Evolutionary conservation across 2,329 filamentous ascomycete genomes (phyloP), one percentile per base, ranked within the genome.

Genomic region (Aspergillus novofumigatus): DNA sequence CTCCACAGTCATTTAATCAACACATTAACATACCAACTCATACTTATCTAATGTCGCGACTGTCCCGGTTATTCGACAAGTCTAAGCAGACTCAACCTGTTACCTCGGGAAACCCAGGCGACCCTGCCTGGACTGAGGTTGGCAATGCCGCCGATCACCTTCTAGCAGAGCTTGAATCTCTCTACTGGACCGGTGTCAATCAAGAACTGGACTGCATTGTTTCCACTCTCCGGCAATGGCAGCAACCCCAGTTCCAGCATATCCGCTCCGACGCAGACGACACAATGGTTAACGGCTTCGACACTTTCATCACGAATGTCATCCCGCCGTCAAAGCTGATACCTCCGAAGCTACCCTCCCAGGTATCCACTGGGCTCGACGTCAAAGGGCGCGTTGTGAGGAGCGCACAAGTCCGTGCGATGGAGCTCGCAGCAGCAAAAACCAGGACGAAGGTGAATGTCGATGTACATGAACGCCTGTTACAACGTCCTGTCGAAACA

Each of bases 291-390:
- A 65, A 76, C 57, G 75, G 74, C 10, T 77, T 70, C 50, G 73
- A 77, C 53, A 75, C 74, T 0, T 77, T 77, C 49, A 49, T 77
- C 11, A 68, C 74, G 48, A 68, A 75, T 23, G 70, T 77, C 44
- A 70, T 61, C 53, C 59, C 72, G 9, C 63, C 61, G 11, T 64
- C 68, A 2, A 59, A 67, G 3, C 59, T 63, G 17, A 70, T 72
- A 52, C 62, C 67, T 2, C 52, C 62, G 5, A 61, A 63, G 11
- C 63, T 67, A 28, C 60, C 61, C 23, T 21, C 14, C 21, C 44
- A 10, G 28, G 45, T 0, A 17, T 48, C 17, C 4, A 3, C 3
- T 4, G 3, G 4, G 2, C 6, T 10, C 21, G 4, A 14, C 4
- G n/a, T 5, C 23, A 23, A 25, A 14, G 21, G 1, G 9, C 2